Conservation (phyloP, 2,329 filamentous ascomycete species). For the Ilyonectria destructans region DNA sequence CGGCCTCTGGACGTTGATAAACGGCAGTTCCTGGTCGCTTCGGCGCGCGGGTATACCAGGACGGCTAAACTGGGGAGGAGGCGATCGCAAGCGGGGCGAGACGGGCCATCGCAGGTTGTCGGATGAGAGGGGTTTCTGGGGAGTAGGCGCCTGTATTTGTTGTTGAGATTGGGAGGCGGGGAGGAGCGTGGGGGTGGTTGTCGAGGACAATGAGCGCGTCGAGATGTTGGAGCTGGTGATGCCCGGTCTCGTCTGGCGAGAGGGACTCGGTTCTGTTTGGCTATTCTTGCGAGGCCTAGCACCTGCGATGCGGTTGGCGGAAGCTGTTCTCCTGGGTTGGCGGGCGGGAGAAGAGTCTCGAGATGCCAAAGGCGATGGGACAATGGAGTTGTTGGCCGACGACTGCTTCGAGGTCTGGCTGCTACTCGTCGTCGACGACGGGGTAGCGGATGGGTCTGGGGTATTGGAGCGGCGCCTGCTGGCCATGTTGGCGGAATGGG, state of each 20-base stretch:
- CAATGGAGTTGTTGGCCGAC: conserved; percentile 56
- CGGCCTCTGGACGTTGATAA: conserved; percentile 69
- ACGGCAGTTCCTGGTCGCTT: conserved; percentile 66
- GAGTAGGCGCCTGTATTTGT: conserved; percentile 72
- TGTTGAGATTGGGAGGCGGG: conserved; percentile 73
- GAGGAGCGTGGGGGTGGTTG: conserved; percentile 77
- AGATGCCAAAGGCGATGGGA: conserved; percentile 57
- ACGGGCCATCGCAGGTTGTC: conserved; percentile 82
- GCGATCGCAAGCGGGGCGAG: conserved; percentile 84
- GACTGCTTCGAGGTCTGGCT: conserved; percentile 56
- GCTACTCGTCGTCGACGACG: conserved; percentile 46
- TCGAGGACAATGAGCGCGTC: conserved; percentile 78
- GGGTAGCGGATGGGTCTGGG: conserved; percentile 43
- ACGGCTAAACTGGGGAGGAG: conserved; percentile 73
- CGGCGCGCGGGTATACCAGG: conserved; percentile 63
- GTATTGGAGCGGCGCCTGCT: conserved; percentile 44
- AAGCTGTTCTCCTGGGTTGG: conserved; percentile 56
- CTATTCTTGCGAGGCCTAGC: conserved; percentile 78
- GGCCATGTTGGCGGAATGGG: conserved; percentile 40
- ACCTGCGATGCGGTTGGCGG: conserved; percentile 54
- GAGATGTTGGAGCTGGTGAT: conserved; percentile 75
- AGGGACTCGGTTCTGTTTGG: conserved; percentile 75
- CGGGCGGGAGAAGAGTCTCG: conserved; percentile 67
- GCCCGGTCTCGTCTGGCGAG: conserved; percentile 66
- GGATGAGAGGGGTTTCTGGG: conserved; percentile 72